A percentile compares a stretch with the other conserved stretches of the same genome.
Conservation (phyloP, 768 basidiomycete species). For the Lactarius deliciosus region DNA sequence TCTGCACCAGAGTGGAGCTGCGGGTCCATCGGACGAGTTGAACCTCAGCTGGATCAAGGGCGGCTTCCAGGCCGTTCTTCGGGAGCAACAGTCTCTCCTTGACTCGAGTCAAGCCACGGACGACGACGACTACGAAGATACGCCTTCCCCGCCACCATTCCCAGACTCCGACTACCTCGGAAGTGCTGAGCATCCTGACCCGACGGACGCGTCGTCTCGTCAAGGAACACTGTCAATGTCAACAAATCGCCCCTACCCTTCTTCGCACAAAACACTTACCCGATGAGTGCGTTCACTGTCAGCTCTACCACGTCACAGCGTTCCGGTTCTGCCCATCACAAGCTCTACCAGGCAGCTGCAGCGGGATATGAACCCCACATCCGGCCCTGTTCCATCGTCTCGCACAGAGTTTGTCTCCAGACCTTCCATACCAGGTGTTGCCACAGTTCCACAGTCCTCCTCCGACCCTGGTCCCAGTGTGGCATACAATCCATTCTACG, state of each 20-base stretch:
- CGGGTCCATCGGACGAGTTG: slow-evolving; percentile 32
- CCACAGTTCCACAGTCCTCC: slow-evolving; percentile 14
- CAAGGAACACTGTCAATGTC: slow-evolving; percentile 18
- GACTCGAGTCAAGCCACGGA: slow-evolving; percentile 51
- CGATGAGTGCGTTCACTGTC: slow-evolving; percentile 61
- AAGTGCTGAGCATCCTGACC: not conserved
- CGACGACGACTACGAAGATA: slow-evolving; percentile 40
- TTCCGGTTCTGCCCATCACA: slow-evolving; percentile 27
- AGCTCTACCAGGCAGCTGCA: slow-evolving; percentile 18
- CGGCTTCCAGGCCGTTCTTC: slow-evolving; percentile 73
- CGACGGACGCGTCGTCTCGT: slow-evolving; percentile 8
- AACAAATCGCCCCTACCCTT: slow-evolving; percentile 31
- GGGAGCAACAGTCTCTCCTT: slow-evolving; percentile 51
- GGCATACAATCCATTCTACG: slow-evolving; percentile 89
- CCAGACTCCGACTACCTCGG: slow-evolving; percentile 1
- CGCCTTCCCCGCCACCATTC: slow-evolving; percentile 29
- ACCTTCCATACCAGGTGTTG: slow-evolving; percentile 10
- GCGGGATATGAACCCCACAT: slow-evolving; percentile 4
- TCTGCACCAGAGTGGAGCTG: slow-evolving; percentile 9
- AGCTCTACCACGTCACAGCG: slow-evolving; percentile 42
- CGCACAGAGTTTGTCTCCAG: slow-evolving; percentile 16
- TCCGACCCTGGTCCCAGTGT: slow-evolving; percentile 30
- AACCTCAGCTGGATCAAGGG: slow-evolving; percentile 79
- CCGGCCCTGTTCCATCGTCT: not conserved
- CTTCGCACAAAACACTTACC: slow-evolving; percentile 62